Base-by-base conservation (phyloP, 1,139 yeast genomes). In the Yueomyces sp. region DNA sequence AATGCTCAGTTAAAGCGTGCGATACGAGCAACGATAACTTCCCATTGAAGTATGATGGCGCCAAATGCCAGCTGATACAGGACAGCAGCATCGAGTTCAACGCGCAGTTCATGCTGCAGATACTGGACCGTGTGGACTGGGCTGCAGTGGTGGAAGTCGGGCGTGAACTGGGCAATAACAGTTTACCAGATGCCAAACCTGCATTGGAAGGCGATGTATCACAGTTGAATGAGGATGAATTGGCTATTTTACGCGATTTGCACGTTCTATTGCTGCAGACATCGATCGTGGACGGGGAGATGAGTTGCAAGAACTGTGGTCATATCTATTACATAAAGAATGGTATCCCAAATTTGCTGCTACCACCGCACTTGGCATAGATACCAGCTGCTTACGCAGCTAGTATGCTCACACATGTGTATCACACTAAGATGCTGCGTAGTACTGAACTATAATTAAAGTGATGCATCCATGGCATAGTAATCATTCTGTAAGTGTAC, bases 261-360 rank as follows among this genome's bases (percentile, higher is more conserved):
- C 97, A 91, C 59, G 66, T 72, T 3, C 67, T 91, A 49, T 70
- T 93, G 48, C 65, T 91, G 42, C 96, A 89, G 61, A 89, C 96
- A 1, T 87, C 81, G 50, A 84, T 91, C 45, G 62, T 72, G 25
- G 91, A 87, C 53, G 99, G 98, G 2, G 77, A 79, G 55, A 87
- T 91, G 97, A 68, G 70, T 19, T 91, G 99, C 62, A 71, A 75
- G 30, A 81, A 80, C 64, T 91, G 99, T 62, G 79, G 76, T 1
- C 97, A 91, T 61, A 70, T 83, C 12, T 93, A 89, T 65, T 77
- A 81, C 65, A 84, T 91, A 65, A 89, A 89, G 65, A 89, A 87
- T 68, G 78, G 91, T 45, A 87, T 91, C 54, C 96, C 99, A 40
- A 91, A 91, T 69, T 84, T 91, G 64, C 69, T 91, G 48, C 73